Evolutionary conservation across 2,329 filamentous ascomycete species (phyloP), one percentile per base, ranked within the genome.

Genomic region (Colletotrichum sp.): DNA sequence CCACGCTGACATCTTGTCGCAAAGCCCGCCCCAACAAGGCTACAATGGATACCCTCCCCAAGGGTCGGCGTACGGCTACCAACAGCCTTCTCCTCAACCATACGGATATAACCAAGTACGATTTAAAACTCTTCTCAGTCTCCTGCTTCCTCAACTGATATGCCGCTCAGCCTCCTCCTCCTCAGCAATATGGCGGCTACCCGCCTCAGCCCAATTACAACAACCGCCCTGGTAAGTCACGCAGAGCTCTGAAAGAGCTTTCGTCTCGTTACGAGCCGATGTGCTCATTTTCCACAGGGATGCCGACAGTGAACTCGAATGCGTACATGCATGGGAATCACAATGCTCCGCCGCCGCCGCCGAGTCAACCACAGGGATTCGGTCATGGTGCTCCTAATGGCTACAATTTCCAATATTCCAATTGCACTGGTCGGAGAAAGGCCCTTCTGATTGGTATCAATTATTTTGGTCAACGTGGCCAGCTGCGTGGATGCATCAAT

Each of bases 381-480:
- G 95, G 96, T 72, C 89, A 93, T 77, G 96, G 95, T 73, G 96
- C 96, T 16, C 96, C 96, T 21, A 89, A 92, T 78, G 90, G 90
- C 80, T 98, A 98, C 85, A 92, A 89, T 60, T 99, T 96, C 85
- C 95, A 96, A 85, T 98, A 98, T 85, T 98, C 96, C 63, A 94
- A 94, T 79, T 99, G 96, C 84, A 98, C 94, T 7, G 96, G 96
- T 62, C 92, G 93, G 80, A 90, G 96, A 83, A 98, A 98, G 87
- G 96, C 96, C 6, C 88, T 98, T 34, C 86, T 99, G 77, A 96
- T 98, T 80, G 96, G 96, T 71, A 98, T 98, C 88, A 98, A 98
- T 87, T 98, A 99, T 86, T 98, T 98, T 83, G 93, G 94, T 68
- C 96, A 98, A 86, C 92, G 95, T 74, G 96, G 96, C 32, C 95